Evolutionary conservation across 495 filamentous ascomycete species (phyloP).

Genomic region (Aspergillus campestris): DNA sequence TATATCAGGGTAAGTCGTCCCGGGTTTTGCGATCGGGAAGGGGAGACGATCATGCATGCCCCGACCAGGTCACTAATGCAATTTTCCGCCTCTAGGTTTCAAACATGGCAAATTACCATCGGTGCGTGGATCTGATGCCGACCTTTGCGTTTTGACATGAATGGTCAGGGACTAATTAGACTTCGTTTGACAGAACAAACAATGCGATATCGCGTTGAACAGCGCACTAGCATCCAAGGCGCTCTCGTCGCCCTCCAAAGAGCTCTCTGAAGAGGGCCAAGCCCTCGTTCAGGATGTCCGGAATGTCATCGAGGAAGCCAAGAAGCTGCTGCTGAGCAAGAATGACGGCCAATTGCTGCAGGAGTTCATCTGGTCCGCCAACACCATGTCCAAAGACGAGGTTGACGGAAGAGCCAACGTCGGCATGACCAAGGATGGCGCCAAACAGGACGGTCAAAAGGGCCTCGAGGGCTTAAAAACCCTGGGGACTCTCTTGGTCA

Average conservation of each 20-base stretch:
- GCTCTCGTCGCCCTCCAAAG: conserved; percentile 60
- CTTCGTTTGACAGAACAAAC: conserved; percentile 55
- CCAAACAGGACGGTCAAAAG: conserved; percentile 72
- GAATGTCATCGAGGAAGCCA: conserved; percentile 81
- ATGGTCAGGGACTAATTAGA: background rate
- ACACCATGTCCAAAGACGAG: conserved; percentile 55
- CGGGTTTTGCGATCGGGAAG: background rate
- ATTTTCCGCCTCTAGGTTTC: conserved; percentile 51
- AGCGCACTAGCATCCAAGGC: conserved; percentile 62
- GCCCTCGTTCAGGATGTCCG: conserved; percentile 67
- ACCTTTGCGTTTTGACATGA: background rate
- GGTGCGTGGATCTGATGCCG: conserved; percentile 43
- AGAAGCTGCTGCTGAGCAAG: conserved; percentile 82
- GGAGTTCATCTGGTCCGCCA: conserved; percentile 92
- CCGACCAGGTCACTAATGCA: conserved; percentile 9
- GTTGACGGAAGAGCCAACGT: conserved; percentile 48
- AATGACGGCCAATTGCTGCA: conserved; percentile 91
- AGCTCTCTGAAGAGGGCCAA: conserved; percentile 76
- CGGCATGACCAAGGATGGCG: conserved; percentile 64
- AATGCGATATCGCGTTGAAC: conserved; percentile 92
- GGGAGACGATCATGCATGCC: no score
- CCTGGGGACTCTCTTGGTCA: conserved; percentile 80
- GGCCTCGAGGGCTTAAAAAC: conserved; percentile 81
- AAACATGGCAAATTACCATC: conserved; percentile 85
- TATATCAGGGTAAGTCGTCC: conserved; percentile 55